These are phyloP conservation scores for Cardamine chenopodiifolia DNA, from an alignment of 345 rosid species.

Conservation along the genomic window DNA sequence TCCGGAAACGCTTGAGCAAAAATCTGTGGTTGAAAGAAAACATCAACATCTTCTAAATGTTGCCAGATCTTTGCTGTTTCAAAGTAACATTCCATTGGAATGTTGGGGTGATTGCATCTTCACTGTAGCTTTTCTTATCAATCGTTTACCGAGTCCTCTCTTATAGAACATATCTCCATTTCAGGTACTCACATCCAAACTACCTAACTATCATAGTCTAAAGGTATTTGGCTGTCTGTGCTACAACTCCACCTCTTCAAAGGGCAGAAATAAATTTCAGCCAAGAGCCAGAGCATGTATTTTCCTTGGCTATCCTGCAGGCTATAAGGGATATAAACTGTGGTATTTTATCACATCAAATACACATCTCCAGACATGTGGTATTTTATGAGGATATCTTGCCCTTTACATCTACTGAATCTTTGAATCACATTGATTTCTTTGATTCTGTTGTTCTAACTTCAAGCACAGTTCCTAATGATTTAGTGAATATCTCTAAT, in stretches of 20 bases:
- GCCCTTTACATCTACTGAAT: background rate
- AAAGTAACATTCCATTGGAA: background rate
- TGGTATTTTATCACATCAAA: rapidly evolving
- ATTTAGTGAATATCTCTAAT: too few species aligned
- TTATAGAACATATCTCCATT: background rate
- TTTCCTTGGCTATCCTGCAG: background rate
- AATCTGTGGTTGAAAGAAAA: background rate
- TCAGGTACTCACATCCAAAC: background rate
- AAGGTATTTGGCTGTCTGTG: background rate
- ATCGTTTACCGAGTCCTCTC: background rate
- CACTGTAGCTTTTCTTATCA: background rate
- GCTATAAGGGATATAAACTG: background rate
- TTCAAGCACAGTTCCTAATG: too few species aligned
- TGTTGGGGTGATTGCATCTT: background rate
- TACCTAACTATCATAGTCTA: background rate
- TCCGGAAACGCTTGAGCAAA: background rate
- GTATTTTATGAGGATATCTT: background rate
- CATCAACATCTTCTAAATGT: background rate
- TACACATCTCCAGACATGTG: background rate
- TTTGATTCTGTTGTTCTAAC: too few species aligned
- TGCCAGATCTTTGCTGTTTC: background rate
- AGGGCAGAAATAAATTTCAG: background rate
- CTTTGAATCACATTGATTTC: too few species aligned
- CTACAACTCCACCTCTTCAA: background rate
- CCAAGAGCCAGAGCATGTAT: background rate